Percentiles rank a stretch among this genome's conserved stretches.
Evolutionary conservation across 495 filamentous ascomycete species (phyloP).

Genomic region (Hypomontagnella monticulosa): DNA sequence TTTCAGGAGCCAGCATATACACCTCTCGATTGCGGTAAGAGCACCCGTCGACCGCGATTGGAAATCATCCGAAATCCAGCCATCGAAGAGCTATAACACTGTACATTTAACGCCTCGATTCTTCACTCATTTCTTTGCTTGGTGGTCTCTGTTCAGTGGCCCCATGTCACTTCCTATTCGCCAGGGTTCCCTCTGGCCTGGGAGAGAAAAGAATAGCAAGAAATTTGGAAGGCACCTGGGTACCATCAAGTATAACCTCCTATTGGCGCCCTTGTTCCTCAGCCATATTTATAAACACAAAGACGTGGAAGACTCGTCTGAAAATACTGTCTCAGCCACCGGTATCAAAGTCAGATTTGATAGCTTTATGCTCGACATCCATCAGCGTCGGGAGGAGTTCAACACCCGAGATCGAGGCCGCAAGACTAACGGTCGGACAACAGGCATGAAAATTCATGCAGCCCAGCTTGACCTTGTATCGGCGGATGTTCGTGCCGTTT

Average conservation of each 20-base stretch:
- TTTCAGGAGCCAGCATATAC: conserved; percentile 94
- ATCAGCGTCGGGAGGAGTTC: conserved; percentile 93
- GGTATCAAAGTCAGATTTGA: conserved; percentile 93
- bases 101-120: conserved; percentile 93
- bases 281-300: conserved; percentile 99
- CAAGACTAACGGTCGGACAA: conserved; percentile 79
- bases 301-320: conserved; percentile 84
- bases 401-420: conserved; percentile 77
- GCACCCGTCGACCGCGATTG: conserved; percentile 85
- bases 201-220: conserved; percentile 93
- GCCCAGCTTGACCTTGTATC: conserved; percentile 91
- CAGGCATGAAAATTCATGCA: conserved; percentile 92
- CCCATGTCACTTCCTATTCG: conserved; percentile 94
- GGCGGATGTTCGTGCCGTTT: conserved; percentile 92
- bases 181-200: conserved; percentile 90
- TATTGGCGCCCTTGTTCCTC: conserved; percentile 91
- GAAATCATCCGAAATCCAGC: conserved; percentile 73
- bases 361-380: conserved; percentile 94
- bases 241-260: conserved; percentile 95
- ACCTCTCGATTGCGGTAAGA: conserved; percentile 87
- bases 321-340: conserved; percentile 86
- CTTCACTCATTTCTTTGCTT: conserved; percentile 98
- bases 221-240: conserved; percentile 97
- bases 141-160: conserved; percentile 96
- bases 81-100: conserved; percentile 90